phyloP scores from a whole-genome alignment of 768 basidiomycete genomes.

The Tricholomella constricta region DNA sequence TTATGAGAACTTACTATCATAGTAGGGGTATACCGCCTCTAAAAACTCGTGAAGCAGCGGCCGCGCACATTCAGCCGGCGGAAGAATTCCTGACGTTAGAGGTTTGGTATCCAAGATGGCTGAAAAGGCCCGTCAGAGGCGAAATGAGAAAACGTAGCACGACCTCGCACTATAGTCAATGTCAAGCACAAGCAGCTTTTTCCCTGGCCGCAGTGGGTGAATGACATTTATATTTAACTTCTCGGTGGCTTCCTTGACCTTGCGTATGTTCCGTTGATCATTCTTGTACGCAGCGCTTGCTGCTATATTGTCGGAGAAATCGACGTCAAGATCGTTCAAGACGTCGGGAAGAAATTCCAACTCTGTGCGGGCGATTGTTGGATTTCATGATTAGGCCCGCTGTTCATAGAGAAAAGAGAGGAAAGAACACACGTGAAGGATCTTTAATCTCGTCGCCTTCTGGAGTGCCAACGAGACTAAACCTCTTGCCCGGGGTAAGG shows the following conservation, averaged over 20 bases:
- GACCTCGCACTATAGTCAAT: slow-evolving; percentile 76
- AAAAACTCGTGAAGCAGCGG: slow-evolving; percentile 86
- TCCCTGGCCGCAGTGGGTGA: slow-evolving; percentile 72
- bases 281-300: slow-evolving; percentile 65
- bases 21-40: slow-evolving; percentile 75
- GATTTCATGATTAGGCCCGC: background rate
- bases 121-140: slow-evolving; percentile 28
- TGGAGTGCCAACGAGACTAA: slow-evolving; percentile 85
- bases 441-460: slow-evolving; percentile 86
- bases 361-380: slow-evolving; percentile 42
- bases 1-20: slow-evolving; percentile 58
- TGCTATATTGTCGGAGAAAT: slow-evolving; percentile 63
- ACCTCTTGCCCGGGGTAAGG: slow-evolving; percentile 65
- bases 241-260: slow-evolving; percentile 71
- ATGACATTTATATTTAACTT: slow-evolving; percentile 72
- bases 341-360: slow-evolving; percentile 68
- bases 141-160: background rate
- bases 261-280: slow-evolving; percentile 80
- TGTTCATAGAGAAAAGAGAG: background rate
- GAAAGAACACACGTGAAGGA: slow-evolving; percentile 52
- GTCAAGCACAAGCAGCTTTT: slow-evolving; percentile 82
- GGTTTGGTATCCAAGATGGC: slow-evolving; percentile 87
- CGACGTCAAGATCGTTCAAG: slow-evolving; percentile 81
- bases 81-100: slow-evolving; percentile 77
- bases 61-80: slow-evolving; percentile 79